Evolutionary conservation across 345 rosid genomes (phyloP), one percentile per base, ranked within the genome.

Genomic region (Eucalyptus regnans): DNA sequence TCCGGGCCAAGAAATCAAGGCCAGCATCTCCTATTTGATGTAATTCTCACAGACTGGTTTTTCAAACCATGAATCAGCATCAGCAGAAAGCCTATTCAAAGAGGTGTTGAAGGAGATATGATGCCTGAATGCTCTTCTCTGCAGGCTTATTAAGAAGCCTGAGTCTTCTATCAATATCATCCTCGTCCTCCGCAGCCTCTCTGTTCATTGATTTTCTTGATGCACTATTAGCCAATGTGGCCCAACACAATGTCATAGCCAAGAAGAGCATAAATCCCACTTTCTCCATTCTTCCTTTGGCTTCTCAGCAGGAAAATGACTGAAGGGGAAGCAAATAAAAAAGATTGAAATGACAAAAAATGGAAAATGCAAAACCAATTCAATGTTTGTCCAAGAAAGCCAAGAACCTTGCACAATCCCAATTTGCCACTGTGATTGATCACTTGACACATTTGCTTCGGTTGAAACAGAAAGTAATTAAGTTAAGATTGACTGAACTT

Each of bases 61-160:
- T 76, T 76, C 83, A 37, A 37, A 76, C 83, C 83, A 76, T 10
- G 83, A 76, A 76, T 37, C 14, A 37, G 12, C 1, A 76, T 9
- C 48, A 76, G 83, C 46, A 37, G 83, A 41, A 41, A 37, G 83
- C 83, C 83, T 71, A 37, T 20, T 76, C 8, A 37, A 20, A 43
- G 58, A 76, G 46, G 46, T 3, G 50, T 22, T 50, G 22, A 31
- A n/a, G 49, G 51, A 15, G 18, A 51, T 25, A 20, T 50, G 25
- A 51, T 50, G 92, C 95, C 91, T 87, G 68, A 54, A 94, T 93
- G 17, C 91, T 91, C 88, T 94, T 93, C n/a, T 89, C 86, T 2
- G 95, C 93, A 81, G 95, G 94, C 81, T 95, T 95, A 62, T 93
- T 93, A 31, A 95, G 92, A 60, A 86, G 87, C 92, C 89, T 93